Evolutionary conservation across 1,284 basidiomycete genomes (phyloP).

Genomic region (Cystobasidium slooffiae): DNA sequence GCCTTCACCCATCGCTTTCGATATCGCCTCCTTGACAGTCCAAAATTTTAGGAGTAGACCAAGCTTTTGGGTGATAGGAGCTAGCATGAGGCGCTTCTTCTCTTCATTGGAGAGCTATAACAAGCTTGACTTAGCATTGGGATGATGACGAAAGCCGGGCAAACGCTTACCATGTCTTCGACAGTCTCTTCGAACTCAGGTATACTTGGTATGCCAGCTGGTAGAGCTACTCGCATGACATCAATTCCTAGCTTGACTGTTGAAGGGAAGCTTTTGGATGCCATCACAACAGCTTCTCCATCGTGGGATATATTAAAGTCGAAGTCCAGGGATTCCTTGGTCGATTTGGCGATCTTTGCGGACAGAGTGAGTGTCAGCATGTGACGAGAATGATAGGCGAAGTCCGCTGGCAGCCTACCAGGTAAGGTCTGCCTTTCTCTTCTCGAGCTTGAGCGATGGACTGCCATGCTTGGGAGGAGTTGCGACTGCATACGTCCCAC

Average conservation of each 20-base stretch:
- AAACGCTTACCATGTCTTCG: conserved; percentile 25
- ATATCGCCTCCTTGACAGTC: conserved; percentile 40
- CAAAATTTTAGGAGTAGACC: conserved; percentile 24
- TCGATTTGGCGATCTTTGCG: not conserved
- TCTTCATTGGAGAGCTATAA: conserved; percentile 24
- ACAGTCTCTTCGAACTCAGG: conserved; percentile 30
- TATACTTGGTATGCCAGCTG: conserved; percentile 32
- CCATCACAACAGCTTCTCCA: conserved; percentile 34
- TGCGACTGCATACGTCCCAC: conserved; percentile 15
- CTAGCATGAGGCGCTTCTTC: conserved; percentile 9
- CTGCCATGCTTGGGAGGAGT: not conserved
- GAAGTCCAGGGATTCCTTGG: conserved; percentile 5
- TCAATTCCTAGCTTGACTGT: conserved; percentile 28
- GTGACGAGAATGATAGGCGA: not conserved
- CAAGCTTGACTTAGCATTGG: not conserved
- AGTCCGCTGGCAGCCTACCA: conserved; percentile 10
- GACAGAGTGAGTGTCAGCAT: not conserved
- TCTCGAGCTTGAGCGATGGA: conserved; percentile 4
- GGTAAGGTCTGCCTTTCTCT: conserved; percentile 26
- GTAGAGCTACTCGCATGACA: conserved; percentile 38
- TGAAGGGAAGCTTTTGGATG: not conserved
- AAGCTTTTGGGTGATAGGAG: conserved; percentile 8
- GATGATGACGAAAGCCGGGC: not conserved
- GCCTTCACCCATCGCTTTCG: conserved; percentile 37
- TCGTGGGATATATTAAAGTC: conserved; percentile 44